phyloP scores from a whole-genome alignment of 73 alveolate genomes.

The Paramecium caudatum region DNA sequence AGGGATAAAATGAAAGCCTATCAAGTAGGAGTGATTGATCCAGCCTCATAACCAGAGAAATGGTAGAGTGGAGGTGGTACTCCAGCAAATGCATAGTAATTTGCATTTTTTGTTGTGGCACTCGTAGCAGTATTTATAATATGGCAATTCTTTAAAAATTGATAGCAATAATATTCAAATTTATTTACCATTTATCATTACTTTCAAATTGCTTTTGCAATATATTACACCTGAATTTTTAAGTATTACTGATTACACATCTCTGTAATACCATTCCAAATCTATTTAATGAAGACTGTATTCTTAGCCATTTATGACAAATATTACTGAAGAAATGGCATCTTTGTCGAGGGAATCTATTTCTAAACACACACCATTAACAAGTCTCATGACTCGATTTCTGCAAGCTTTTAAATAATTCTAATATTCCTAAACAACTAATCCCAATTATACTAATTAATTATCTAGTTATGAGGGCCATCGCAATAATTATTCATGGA shows the following conservation, averaged over 20 bases:
- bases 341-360: not conserved
- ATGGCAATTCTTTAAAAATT: not conserved
- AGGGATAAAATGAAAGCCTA: not conserved
- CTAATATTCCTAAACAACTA: constrained; percentile 1
- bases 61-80: constrained; percentile 66
- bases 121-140: constrained; percentile 1
- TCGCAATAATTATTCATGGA: not conserved
- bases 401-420: constrained; percentile 11
- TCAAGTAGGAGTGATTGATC: not conserved
- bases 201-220: not conserved
- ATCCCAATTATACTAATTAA: not conserved
- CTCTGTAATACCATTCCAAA: not conserved
- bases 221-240: too few species aligned
- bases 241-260: not conserved
- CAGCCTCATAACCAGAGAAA: not conserved
- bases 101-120: constrained; percentile 49
- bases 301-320: not conserved
- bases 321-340: not conserved
- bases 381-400: not conserved
- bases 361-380: not conserved
- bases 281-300: not conserved
- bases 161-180: not conserved
- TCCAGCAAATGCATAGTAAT: constrained; percentile 41
- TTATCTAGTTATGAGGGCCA: not conserved
- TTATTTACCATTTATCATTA: constrained; percentile 16